Evolutionary conservation across 139 green algal species (phyloP).

Genomic region (Micromonas commoda): DNA sequence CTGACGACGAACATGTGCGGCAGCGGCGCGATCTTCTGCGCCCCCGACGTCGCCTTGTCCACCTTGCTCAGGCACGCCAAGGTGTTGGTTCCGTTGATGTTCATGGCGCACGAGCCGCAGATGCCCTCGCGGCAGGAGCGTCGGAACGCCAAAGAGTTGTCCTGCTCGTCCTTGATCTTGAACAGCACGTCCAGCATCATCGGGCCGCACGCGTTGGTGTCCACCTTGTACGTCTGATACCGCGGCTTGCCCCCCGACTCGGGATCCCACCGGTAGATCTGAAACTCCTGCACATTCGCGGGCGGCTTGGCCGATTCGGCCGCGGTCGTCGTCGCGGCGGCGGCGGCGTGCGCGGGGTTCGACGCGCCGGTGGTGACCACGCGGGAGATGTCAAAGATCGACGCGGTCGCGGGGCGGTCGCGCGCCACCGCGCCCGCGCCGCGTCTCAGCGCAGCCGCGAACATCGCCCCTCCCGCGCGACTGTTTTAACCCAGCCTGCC

Average conservation of each 20-base stretch:
- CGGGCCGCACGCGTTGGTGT: slow-evolving; percentile 89
- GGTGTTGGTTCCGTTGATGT: slow-evolving; percentile 94
- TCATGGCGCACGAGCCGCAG: slow-evolving; percentile 97
- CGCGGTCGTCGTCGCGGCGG: not conserved
- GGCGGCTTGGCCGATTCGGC: not conserved
- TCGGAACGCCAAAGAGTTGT: slow-evolving; percentile 78
- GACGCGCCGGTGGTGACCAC: not conserved
- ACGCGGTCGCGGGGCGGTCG: not conserved
- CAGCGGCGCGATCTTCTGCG: slow-evolving; percentile 76
- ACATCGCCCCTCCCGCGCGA: too few species aligned
- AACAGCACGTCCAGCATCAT: slow-evolving; percentile 99
- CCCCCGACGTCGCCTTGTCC: slow-evolving; percentile 40
- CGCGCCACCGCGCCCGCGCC: not conserved
- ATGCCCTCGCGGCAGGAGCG: slow-evolving; percentile 96
- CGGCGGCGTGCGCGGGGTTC: not conserved
- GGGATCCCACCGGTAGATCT: slow-evolving; percentile 88
- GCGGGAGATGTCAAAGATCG: not conserved
- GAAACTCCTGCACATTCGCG: slow-evolving; percentile 60
- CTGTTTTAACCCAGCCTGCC: too few species aligned
- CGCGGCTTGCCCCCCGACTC: slow-evolving; percentile 68
- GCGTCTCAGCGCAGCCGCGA: not conserved
- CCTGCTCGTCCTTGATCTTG: slow-evolving; percentile 98
- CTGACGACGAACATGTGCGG: slow-evolving; percentile 98
- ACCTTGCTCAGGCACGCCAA: slow-evolving; percentile 93
- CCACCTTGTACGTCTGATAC: slow-evolving; percentile 77